phyloP scores from a whole-genome alignment of 2,329 filamentous ascomycete genomes.

The Blastomyces percursus region DNA sequence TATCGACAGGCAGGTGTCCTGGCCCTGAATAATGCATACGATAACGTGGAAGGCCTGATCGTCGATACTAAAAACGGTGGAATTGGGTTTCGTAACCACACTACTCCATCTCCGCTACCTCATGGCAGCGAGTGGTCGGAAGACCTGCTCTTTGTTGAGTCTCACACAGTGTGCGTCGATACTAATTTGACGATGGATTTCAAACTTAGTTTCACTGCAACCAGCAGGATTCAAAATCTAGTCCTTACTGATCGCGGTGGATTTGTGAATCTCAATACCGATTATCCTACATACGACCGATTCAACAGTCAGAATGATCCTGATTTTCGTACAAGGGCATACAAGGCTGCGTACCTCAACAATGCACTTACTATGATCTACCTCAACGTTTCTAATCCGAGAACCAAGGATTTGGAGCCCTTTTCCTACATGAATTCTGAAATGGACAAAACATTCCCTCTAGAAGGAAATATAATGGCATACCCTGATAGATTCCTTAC shows the following conservation, averaged over 20 bases:
- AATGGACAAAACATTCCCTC: constrained; percentile 26
- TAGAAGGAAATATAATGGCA: background rate
- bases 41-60: constrained; percentile 36
- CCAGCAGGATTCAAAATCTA: constrained; percentile 16
- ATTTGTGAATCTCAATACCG: constrained; percentile 30
- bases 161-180: constrained; percentile 36
- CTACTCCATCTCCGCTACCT: constrained; percentile 22
- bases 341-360: constrained; percentile 35
- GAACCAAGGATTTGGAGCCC: constrained; percentile 13
- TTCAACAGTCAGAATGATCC: constrained; percentile 27
- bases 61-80: constrained; percentile 34
- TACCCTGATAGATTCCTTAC: constrained; percentile 1
- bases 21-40: constrained; percentile 24
- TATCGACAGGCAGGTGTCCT: constrained; percentile 24
- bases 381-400: constrained; percentile 31
- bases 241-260: constrained; percentile 36
- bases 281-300: constrained; percentile 24
- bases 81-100: constrained; percentile 40
- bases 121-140: constrained; percentile 37
- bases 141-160: constrained; percentile 40
- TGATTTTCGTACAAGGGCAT: constrained; percentile 32
- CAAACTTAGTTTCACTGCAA: constrained; percentile 16
- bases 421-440: constrained; percentile 32
- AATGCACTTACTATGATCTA: constrained; percentile 33
- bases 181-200: constrained; percentile 35